Evolutionary conservation across 306 rosid genomes (phyloP).

Genomic region (Abrus pulchellus): DNA sequence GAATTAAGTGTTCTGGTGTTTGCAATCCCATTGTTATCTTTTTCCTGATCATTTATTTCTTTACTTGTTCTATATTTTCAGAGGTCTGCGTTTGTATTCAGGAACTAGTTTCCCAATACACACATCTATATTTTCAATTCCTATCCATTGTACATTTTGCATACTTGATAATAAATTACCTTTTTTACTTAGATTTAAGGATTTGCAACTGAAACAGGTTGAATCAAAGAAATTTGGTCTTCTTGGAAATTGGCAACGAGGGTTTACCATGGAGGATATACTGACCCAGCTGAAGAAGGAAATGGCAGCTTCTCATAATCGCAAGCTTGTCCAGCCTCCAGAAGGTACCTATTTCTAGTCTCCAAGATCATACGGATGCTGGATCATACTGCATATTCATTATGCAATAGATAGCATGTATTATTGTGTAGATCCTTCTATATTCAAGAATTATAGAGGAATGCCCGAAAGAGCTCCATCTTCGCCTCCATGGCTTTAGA

Average conservation of each 20-base stretch:
- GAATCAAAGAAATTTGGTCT: constrained; percentile 93
- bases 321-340: constrained; percentile 99
- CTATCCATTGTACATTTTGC: constrained; percentile 1
- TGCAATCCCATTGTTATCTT: neutral
- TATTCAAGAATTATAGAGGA: constrained; percentile 68
- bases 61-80: constrained; percentile 12
- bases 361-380: constrained; percentile 53
- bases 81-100: constrained; percentile 1
- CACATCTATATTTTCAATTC: neutral
- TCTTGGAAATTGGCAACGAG: constrained; percentile 96
- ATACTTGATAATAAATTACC: neutral
- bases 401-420: constrained; percentile 80
- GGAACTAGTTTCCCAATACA: constrained; percentile 30
- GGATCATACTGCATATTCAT: constrained; percentile 65
- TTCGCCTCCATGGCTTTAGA: constrained; percentile 61
- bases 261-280: constrained; percentile 97
- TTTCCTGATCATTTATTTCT: neutral
- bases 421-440: constrained; percentile 72
- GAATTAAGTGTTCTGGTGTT: neutral
- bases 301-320: constrained; percentile 93
- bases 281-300: constrained; percentile 99
- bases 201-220: constrained; percentile 66
- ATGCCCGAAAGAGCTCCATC: constrained; percentile 59
- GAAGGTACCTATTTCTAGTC: constrained; percentile 97
- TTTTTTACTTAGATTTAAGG: constrained; percentile 25